Evolutionary conservation across 1,284 basidiomycete genomes (phyloP).

Genomic region (Austroboletus niveus): DNA sequence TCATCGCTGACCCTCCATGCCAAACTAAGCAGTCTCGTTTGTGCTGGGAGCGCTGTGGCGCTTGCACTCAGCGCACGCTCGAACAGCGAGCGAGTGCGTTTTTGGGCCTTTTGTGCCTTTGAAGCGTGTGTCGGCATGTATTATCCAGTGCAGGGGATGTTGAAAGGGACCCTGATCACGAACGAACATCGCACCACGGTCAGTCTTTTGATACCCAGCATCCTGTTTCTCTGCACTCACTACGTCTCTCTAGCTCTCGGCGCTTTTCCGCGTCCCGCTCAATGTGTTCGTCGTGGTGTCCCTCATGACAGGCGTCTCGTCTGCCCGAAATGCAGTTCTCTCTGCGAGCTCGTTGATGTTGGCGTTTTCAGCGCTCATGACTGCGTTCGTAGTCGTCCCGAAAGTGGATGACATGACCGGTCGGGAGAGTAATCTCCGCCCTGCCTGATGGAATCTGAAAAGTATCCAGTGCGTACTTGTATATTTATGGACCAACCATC

Average conservation of each 20-base stretch:
- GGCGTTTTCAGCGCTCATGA: conserved; percentile 59
- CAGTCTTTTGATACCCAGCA: conserved; percentile 19
- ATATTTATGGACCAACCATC: no score
- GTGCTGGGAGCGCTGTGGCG: conserved; percentile 55
- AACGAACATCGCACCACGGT: conserved; percentile 76
- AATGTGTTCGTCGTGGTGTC: conserved; percentile 74
- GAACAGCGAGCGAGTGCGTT: conserved; percentile 48
- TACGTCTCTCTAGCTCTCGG: conserved; percentile 48
- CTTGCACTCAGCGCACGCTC: conserved; percentile 53
- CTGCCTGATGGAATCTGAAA: conserved; percentile 8
- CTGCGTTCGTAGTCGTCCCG: conserved; percentile 45
- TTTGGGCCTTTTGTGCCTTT: conserved; percentile 73
- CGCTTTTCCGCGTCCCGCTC: conserved; percentile 71
- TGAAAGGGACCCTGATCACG: conserved; percentile 64
- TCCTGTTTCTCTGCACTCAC: conserved; percentile 1
- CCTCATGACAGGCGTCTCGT: conserved; percentile 65
- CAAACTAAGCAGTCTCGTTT: conserved; percentile 64
- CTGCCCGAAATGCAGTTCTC: conserved; percentile 61
- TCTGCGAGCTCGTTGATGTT: conserved; percentile 58
- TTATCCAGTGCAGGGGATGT: conserved; percentile 75
- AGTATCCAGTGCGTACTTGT: no score
- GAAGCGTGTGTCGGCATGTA: conserved; percentile 78
- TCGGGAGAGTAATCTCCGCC: conserved; percentile 20
- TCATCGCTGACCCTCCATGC: conserved; percentile 58
- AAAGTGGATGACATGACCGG: conserved; percentile 24